Conservation (phyloP, 1,284 basidiomycete genomes). For the Boletus hoseneyae region DNA sequence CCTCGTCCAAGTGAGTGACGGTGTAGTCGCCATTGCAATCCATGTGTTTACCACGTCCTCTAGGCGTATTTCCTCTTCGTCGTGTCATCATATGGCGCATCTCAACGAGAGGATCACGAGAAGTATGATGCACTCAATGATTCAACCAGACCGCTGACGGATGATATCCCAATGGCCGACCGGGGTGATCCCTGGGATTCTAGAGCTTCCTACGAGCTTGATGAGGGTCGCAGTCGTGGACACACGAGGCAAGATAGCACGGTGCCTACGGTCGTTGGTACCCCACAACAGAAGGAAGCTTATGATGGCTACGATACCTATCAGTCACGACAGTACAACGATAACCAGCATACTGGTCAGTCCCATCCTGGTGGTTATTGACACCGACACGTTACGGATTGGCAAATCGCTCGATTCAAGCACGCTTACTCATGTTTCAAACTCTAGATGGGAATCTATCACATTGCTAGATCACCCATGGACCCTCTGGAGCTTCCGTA, state of each 20-base stretch:
- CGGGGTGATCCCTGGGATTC: constrained; percentile 74
- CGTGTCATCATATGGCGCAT: constrained; percentile 67
- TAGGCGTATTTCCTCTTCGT: constrained; percentile 72
- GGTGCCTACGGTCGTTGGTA: constrained; percentile 50
- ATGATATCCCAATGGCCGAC: constrained; percentile 62
- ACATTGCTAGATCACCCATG: constrained; percentile 1
- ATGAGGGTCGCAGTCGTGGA: constrained; percentile 38
- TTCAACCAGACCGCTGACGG: constrained; percentile 56
- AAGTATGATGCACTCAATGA: constrained; percentile 78
- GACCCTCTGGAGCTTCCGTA: too few species aligned
- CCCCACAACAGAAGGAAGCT: constrained; percentile 46
- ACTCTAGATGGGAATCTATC: constrained; percentile 46
- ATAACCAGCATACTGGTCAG: constrained; percentile 37
- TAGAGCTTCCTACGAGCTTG: constrained; percentile 48
- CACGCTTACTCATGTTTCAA: constrained; percentile 1
- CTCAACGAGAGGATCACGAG: constrained; percentile 76
- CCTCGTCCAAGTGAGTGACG: constrained; percentile 58
- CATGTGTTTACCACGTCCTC: constrained; percentile 4
- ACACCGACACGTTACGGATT: constrained; percentile 6
- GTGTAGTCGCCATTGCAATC: not conserved
- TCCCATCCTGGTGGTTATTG: constrained; percentile 51
- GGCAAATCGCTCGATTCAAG: not conserved
- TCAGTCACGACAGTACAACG: constrained; percentile 2
- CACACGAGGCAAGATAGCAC: constrained; percentile 54
- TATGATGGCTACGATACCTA: constrained; percentile 33